Evolutionary conservation across 345 rosid genomes (phyloP), one percentile per base, ranked within the genome.

Genomic region (Durio zibethinus): DNA sequence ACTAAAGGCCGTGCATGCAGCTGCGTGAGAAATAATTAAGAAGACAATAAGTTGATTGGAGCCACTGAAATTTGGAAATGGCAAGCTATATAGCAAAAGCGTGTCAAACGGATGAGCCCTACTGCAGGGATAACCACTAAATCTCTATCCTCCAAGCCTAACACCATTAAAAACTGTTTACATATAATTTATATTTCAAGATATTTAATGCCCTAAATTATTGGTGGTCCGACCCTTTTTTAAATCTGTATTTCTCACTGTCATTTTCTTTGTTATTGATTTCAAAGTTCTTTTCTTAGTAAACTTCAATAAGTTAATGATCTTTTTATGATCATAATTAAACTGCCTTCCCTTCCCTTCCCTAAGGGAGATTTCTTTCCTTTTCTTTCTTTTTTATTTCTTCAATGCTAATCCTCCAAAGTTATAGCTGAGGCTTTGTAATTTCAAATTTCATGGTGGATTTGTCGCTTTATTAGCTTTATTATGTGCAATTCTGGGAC

Each of bases 151-250:
- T 61, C n/a, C 45, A 48, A 31, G 1, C 4, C n/a, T 7, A 15
- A 50, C n/a, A 16, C n/a, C n/a, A 50, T 4, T 16, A 15, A 50
- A 15, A 50, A 16, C 18, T 50, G 52, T 12, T 50, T 50, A 50
- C 54, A 16, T 16, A 16, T 15, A 50, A 4, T 14, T 62, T 7
- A 7, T 4, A 29, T 62, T 62, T 62, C 3, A 16, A 15, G 42
- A 62, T 62, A 31, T 62, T 62, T 62, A 11, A 31, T 27, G 36
- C 14, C 35, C 36, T 60, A 60, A 60, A 27, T 60, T 60, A 60
- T 62, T 62, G 67, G 67, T 62, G 67, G 21, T 62, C 67, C 67
- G 21, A 62, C 42, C 67, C 42, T 31, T 23, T 23, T 61, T 62
- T 15, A 62, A 62, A 62, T 42, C 42, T 31, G 40, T 62, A 31